Conservation (phyloP, 805 yeast genomes). For the Saturnispora silvae region DNA sequence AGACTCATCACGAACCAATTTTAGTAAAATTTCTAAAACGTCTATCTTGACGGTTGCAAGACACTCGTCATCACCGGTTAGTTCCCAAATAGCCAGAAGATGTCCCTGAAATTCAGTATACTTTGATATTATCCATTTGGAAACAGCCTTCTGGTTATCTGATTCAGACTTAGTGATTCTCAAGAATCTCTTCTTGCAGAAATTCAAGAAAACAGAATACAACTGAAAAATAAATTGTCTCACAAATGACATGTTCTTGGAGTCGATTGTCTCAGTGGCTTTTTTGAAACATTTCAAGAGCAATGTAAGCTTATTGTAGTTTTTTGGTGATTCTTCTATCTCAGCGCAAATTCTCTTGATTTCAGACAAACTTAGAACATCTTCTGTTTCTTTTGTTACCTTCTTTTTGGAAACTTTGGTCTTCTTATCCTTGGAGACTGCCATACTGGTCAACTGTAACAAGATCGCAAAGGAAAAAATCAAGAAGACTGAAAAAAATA, state of each 20-base stretch:
- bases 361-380: constrained; percentile 14
- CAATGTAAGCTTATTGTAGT: constrained; percentile 44
- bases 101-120: constrained; percentile 43
- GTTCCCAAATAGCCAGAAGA: constrained; percentile 32
- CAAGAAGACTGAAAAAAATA: constrained; percentile 1
- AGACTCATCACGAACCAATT: constrained; percentile 47
- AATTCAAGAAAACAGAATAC: constrained; percentile 36
- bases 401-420: neutral
- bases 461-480: neutral
- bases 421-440: constrained; percentile 1
- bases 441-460: neutral
- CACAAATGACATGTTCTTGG: constrained; percentile 13
- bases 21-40: constrained; percentile 43
- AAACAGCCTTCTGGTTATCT: constrained; percentile 40
- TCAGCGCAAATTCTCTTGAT: constrained; percentile 21
- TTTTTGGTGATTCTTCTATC: constrained; percentile 33
- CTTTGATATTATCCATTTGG: constrained; percentile 51
- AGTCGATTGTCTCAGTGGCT: constrained; percentile 18
- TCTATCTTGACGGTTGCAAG: constrained; percentile 40
- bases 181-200: constrained; percentile 35
- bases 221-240: constrained; percentile 34
- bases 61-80: constrained; percentile 27
- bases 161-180: constrained; percentile 22
- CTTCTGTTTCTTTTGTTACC: constrained; percentile 1
- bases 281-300: constrained; percentile 32